Conservation (phyloP, 345 rosid genomes). For the Brassica rapa region DNA sequence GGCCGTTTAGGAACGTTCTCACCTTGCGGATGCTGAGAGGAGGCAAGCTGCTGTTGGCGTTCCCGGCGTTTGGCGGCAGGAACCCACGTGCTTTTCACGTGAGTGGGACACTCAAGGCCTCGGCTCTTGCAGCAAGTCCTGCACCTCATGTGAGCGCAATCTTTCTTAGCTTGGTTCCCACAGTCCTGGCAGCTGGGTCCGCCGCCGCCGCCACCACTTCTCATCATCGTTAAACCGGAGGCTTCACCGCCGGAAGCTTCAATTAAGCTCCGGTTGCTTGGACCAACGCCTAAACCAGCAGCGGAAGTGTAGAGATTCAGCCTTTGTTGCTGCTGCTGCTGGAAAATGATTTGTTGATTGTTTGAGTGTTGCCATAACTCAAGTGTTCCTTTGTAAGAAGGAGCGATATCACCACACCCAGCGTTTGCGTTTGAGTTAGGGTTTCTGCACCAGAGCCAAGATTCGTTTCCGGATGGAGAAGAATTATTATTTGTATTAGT, state of each 20-base stretch:
- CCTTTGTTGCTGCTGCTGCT: constrained; percentile 42
- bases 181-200: constrained; percentile 87
- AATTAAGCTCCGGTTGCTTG: constrained; percentile 22
- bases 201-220: constrained; percentile 34
- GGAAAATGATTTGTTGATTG: constrained; percentile 40
- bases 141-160: constrained; percentile 71
- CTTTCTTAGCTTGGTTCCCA: constrained; percentile 87
- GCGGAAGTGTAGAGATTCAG: constrained; percentile 50
- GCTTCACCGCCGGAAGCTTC: constrained; percentile 33
- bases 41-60: constrained; percentile 50
- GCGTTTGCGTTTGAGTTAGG: constrained; percentile 36
- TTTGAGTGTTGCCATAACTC: constrained; percentile 51
- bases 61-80: constrained; percentile 81
- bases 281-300: constrained; percentile 52
- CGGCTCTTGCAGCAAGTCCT: constrained; percentile 84
- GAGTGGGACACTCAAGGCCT: constrained; percentile 71
- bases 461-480: constrained; percentile 39
- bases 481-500: constrained; percentile 36
- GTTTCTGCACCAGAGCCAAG: constrained; percentile 64
- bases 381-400: constrained; percentile 54
- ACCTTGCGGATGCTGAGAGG: constrained; percentile 39
- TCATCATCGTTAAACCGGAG: constrained; percentile 34
- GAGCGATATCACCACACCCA: constrained; percentile 1
- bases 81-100: constrained; percentile 86
- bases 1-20: constrained; percentile 35